phyloP scores from a whole-genome alignment of 345 rosid species.

The Dimocarpus longan region DNA sequence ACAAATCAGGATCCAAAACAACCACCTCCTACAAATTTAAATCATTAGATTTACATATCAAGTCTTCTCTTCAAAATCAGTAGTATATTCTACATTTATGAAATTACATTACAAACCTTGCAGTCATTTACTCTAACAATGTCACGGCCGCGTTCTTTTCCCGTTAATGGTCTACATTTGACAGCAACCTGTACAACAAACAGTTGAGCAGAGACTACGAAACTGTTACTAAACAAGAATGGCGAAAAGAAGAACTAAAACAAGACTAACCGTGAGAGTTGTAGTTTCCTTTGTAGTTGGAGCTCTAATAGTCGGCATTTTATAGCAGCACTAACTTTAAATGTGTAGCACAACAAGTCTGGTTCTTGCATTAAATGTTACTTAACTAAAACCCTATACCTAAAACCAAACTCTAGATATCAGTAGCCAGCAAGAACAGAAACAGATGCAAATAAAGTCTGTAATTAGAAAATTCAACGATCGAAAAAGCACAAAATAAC shows the following conservation, averaged over 20 bases:
- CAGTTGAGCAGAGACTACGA: neutral
- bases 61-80: neutral
- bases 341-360: neutral
- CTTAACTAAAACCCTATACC: conserved; percentile 12
- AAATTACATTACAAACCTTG: conserved; percentile 42
- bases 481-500: too few species aligned
- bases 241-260: neutral
- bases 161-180: conserved; percentile 73
- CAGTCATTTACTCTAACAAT: conserved; percentile 69
- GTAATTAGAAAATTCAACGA: neutral
- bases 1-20: conserved; percentile 82
- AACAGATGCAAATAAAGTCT: neutral
- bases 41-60: neutral
- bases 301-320: conserved; percentile 73
- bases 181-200: conserved; percentile 68
- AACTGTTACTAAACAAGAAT: neutral
- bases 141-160: conserved; percentile 67
- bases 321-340: conserved; percentile 23
- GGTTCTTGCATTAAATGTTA: neutral
- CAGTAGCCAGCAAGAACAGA: neutral
- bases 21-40: conserved; percentile 63
- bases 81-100: neutral
- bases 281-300: conserved; percentile 64
- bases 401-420: neutral
- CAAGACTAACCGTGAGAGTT: conserved; percentile 60